Evolutionary conservation across 1,284 basidiomycete species (phyloP), one percentile per base, ranked within the genome.

Genomic region (Tilletia setariae): DNA sequence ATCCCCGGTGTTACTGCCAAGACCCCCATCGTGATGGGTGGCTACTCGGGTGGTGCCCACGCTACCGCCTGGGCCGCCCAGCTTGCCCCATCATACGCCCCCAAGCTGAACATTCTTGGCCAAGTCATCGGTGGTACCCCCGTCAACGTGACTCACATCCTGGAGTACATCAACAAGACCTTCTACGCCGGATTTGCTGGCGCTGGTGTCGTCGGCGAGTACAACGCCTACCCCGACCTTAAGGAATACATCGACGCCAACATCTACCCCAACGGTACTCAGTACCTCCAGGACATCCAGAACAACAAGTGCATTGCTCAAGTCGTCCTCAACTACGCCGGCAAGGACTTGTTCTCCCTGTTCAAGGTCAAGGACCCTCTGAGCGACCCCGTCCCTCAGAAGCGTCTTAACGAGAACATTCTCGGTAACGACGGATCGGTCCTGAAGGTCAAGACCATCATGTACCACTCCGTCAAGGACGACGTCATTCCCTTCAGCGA

Each of bases 381-480:
- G 53, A 61, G 68, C 23, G 56, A 68, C 23, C 67, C 74, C 8
- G 66, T 71, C 35, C 56, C 74, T 46, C 19, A 11, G 1, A 25
- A 66, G 28, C 61, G 73, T 4, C 62, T 76, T 19, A 66, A 56
- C 35, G 25, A 64, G 7, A 72, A 66, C 23, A 42, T 72, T 13
- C 51, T 70, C 21, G 30, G 40, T 7, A 43, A 43, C 13, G 23
- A 64, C 15, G 44, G 23, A 23, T 68, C 63, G 19, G 21, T 23
- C 28, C 76, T 74, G 59, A 79, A 72, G 62, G 77, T 73, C 65
- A 78, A 79, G 0, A 68, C 72, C 19, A 74, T 74, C 67, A 70
- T 78, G 56, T 80, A 74, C 68, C 79, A 81, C 61, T 75, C 78
- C 7, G n/a, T 68, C 1, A 42, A 53, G 25, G 80, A 82, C 68